A percentile compares a stretch with the other conserved stretches of the same genome.
Evolutionary conservation across 179 eudicot species (phyloP).

Genomic region (Heliamphora pulchella): DNA sequence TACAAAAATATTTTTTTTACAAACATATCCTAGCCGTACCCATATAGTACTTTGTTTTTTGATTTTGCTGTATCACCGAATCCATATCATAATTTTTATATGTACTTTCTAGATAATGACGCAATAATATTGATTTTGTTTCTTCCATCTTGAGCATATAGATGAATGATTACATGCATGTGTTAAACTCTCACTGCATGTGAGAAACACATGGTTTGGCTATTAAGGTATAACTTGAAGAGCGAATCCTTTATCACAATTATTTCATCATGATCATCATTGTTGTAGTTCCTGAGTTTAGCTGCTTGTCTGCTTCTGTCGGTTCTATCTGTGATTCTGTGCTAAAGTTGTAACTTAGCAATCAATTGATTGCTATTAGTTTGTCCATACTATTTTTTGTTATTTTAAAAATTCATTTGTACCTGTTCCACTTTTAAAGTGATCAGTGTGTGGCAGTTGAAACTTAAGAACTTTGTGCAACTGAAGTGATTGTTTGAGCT

Average conservation of each 20-base stretch:
- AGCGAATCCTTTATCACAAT: not conserved
- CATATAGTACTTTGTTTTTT: no score
- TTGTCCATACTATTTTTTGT: not conserved
- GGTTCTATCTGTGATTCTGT: no score
- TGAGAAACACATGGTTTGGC: not conserved
- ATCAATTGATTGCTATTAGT: no score
- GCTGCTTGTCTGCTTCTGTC: no score
- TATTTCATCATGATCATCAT: not conserved
- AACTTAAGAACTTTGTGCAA: no score
- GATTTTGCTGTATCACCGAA: no score
- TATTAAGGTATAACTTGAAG: not conserved
- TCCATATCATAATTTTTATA: no score
- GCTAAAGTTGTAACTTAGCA: not conserved
- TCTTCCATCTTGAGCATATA: not conserved
- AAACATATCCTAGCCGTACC: no score
- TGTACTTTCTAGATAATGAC: no score
- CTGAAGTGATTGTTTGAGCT: not conserved
- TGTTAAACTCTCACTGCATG: not conserved
- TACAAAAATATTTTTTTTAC: no score
- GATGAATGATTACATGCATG: not conserved
- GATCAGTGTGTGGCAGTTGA: not conserved
- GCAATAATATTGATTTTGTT: not conserved
- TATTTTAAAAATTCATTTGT: not conserved
- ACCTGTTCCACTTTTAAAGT: not conserved
- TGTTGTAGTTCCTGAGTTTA: not conserved